Evolutionary conservation across 495 filamentous ascomycete species (phyloP).

Genomic region (Trichodelitschia bisporula): DNA sequence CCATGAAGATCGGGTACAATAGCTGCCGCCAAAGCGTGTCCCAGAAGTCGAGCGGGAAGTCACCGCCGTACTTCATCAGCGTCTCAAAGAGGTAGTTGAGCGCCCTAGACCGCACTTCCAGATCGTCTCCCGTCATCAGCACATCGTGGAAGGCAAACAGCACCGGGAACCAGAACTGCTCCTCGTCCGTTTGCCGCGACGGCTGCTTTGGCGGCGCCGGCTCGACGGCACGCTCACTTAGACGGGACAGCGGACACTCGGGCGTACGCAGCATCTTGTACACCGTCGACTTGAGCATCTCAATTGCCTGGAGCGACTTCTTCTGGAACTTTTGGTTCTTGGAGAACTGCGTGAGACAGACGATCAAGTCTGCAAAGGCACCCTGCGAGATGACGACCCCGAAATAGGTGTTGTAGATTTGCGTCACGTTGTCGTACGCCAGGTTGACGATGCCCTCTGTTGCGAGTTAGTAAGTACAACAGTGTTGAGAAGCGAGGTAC

Average conservation of each 20-base stretch:
- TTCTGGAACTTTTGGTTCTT: constrained; percentile 97
- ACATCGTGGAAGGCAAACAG: constrained; percentile 97
- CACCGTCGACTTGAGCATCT: constrained; percentile 74
- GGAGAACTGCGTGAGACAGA: constrained; percentile 92
- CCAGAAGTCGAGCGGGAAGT: constrained; percentile 90
- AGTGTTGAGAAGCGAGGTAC: constrained; percentile 5
- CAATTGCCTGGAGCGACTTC: constrained; percentile 89
- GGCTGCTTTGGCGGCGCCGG: constrained; percentile 25
- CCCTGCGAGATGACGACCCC: constrained; percentile 90
- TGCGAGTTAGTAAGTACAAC: constrained; percentile 13
- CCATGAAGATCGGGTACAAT: constrained; percentile 95
- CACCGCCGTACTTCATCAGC: constrained; percentile 65
- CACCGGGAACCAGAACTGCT: constrained; percentile 96
- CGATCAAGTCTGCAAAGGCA: constrained; percentile 84
- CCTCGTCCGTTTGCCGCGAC: constrained; percentile 49
- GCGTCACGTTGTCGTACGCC: constrained; percentile 88
- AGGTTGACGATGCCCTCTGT: constrained; percentile 84
- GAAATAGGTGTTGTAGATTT: constrained; percentile 94
- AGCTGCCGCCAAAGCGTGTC: constrained; percentile 94
- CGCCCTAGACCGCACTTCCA: constrained; percentile 84
- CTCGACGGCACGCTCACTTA: constrained; percentile 12
- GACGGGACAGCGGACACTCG: constrained; percentile 67
- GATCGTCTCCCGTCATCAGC: constrained; percentile 93
- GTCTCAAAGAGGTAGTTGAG: constrained; percentile 92
- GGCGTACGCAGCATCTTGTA: constrained; percentile 86